Percentiles rank a stretch among this genome's conserved stretches.
phyloP scores from a whole-genome alignment of 495 filamentous ascomycete species.

The Penicillium atrosanguineum region DNA sequence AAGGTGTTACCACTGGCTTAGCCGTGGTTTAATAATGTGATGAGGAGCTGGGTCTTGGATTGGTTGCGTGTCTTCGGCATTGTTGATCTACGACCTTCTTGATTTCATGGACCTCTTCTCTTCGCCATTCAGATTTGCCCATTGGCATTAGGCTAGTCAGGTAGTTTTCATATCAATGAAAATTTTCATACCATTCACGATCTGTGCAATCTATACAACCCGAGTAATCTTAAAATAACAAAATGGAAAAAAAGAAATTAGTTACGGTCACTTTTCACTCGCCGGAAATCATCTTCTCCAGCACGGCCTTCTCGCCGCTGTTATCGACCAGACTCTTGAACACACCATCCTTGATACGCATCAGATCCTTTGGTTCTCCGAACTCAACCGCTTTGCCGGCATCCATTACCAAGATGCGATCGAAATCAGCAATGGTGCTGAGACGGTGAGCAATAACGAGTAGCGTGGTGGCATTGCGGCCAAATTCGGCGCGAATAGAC shows the following conservation, averaged over 20 bases:
- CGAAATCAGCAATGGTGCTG: conserved; percentile 83
- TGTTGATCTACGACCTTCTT: not conserved
- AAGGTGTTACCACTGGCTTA: conserved; percentile 33
- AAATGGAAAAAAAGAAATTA: not conserved
- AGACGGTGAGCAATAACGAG: conserved; percentile 88
- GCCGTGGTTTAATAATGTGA: conserved; percentile 3
- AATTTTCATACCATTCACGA: conserved; percentile 4
- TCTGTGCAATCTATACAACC: conserved; percentile 11
- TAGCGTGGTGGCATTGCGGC: conserved; percentile 63
- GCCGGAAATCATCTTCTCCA: conserved; percentile 53
- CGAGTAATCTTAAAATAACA: not conserved
- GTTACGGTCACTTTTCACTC: not conserved
- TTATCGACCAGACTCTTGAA: conserved; percentile 73
- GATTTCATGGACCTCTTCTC: conserved; percentile 14
- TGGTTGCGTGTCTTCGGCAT: not conserved
- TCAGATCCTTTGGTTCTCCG: conserved; percentile 66
- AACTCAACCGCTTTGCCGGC: conserved; percentile 73
- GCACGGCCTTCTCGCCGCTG: conserved; percentile 65
- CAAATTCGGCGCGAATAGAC: conserved; percentile 76
- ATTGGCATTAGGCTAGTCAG: not conserved
- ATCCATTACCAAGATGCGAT: conserved; percentile 77
- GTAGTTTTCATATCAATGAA: not conserved
- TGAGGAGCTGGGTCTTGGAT: conserved; percentile 10
- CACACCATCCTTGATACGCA: conserved; percentile 53
- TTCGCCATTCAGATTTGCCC: not conserved